Base-by-base conservation (phyloP, 441 rosid genomes). In the Pelargonium citronellum region DNA sequence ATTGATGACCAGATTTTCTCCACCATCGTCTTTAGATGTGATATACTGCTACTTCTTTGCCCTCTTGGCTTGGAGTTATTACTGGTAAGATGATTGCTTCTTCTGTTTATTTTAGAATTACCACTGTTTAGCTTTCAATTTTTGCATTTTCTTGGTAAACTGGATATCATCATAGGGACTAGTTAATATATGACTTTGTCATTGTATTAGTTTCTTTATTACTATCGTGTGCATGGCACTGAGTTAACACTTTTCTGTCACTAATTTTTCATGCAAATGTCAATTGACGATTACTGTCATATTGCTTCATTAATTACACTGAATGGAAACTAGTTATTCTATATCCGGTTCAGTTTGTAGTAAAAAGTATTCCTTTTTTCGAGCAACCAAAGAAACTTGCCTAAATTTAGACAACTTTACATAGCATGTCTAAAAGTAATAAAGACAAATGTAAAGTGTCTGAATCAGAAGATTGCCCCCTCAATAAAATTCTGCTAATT, bases 21-120 rank as follows among this genome's bases (percentile, higher is more conserved):
- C 46, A 82, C 96, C 65, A 53, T 83, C 17, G 75, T 87, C 80
- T 90, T 94, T 75, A 87, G 99, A 90, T 94, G 97, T 71, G 97
- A 91, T 79, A 78, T 80, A 66, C 68, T 94, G 81, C 79, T 94
- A 71, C 96, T 94, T 73, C 88, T 91, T 74, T 74, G 87, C 73
- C 95, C 99, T 68, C 77, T 94, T 73, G 95, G 87, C 72, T 73
- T 91, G 77, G 87, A 80, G 79, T 80, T 94, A 80, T 79, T 94
- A 79, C 74, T 94, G 94, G 99, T 94, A 84, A 75, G 79, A 16
- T 7, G 19, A 17, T 57, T 17, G 22, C 2, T 17, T 0, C 10
- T 55, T 15, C 61, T 16, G 24, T 16, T 17, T 16, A 6, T 55
- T 16, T 30, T 30, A 30, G 4, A 30, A 30, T 3, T 73, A 24